Evolutionary conservation across 1,139 yeast species (phyloP).

Genomic region (Pneumocystis sp.): DNA sequence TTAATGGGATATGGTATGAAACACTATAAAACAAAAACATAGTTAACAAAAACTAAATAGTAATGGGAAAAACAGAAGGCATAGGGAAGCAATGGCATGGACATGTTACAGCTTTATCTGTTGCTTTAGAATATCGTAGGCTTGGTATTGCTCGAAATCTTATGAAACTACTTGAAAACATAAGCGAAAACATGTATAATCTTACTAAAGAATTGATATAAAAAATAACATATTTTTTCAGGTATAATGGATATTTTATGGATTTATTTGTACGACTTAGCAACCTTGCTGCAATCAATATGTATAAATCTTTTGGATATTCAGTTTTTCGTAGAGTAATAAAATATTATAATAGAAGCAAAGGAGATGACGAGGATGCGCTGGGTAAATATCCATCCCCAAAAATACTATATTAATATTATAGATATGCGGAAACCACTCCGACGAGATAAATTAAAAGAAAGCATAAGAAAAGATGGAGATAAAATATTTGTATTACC

Average conservation of each 20-base stretch:
- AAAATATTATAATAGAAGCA: slow-evolving; percentile 59
- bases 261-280: slow-evolving; percentile 86
- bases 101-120: slow-evolving; percentile 92
- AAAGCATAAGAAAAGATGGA: slow-evolving; percentile 19
- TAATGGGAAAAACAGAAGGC: slow-evolving; percentile 98
- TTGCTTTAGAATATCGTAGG: slow-evolving; percentile 67
- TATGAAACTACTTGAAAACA: slow-evolving; percentile 56
- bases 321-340: slow-evolving; percentile 71
- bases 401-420: background rate
- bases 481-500: slow-evolving; percentile 17
- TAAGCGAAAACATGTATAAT: slow-evolving; percentile 35
- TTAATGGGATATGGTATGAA: slow-evolving; percentile 13
- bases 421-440: slow-evolving; percentile 37
- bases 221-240: background rate
- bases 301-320: slow-evolving; percentile 79
- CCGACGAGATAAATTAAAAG: slow-evolving; percentile 35
- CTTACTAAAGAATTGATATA: slow-evolving; percentile 15
- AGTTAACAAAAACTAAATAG: slow-evolving; percentile 12
- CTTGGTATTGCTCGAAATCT: slow-evolving; percentile 63
- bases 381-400: slow-evolving; percentile 19
- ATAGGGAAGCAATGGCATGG: slow-evolving; percentile 77
- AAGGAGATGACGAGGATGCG: slow-evolving; percentile 65
- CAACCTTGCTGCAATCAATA: slow-evolving; percentile 58
- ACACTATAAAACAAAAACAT: slow-evolving; percentile 9
- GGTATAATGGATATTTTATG: slow-evolving; percentile 55